Evolutionary conservation across 805 yeast genomes (phyloP), one percentile per base, ranked within the genome.

Genomic region (Hanseniaspora nectarophila): DNA sequence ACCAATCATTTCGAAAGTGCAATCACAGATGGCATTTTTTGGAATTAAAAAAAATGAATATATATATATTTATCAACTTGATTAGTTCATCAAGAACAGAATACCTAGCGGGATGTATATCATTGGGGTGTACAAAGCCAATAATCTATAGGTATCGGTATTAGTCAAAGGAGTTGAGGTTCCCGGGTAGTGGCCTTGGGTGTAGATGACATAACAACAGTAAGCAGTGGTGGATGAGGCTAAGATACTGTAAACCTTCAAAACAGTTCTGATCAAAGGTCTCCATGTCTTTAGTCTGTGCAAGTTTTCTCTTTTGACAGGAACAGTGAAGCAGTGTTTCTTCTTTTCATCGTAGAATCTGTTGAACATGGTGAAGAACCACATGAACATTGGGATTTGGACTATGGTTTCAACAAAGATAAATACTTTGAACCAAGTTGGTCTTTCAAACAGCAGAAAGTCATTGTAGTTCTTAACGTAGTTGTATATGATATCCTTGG

Each of bases 211-310:
- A n/a, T 73, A 62, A 56, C 84, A 66, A 63, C 97, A 90, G 23
- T 80, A 76, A 34, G 80, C 64, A 0, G 96, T 87, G 5, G 96
- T 87, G 48, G 83, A 69, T 4, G 82, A 69, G 0, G 97, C 97
- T 61, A 86, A 87, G 59, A 84, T 74, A 3, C 90, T 95, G 64
- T 92, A 90, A 5, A 81, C 60, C 13, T 77, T 67, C 57, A 81
- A 64, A 61, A 70, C 72, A 31, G 43, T 55, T 52, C 56, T 51
- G 18, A 56, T 42, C 12, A 48, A n/a, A 16, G 53, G 45, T 48
- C 43, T 48, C 51, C 50, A 48, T 5, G 37, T 20, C 29, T 44
- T 44, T 5, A 44, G 18, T 12, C 38, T 40, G 32, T 38, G 47
- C 43, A 57, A 51, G 53, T 54, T 46, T 26, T 34, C 46, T n/a